phyloP scores from a whole-genome alignment of 2,329 filamentous ascomycete species.

The Alternaria sp. region DNA sequence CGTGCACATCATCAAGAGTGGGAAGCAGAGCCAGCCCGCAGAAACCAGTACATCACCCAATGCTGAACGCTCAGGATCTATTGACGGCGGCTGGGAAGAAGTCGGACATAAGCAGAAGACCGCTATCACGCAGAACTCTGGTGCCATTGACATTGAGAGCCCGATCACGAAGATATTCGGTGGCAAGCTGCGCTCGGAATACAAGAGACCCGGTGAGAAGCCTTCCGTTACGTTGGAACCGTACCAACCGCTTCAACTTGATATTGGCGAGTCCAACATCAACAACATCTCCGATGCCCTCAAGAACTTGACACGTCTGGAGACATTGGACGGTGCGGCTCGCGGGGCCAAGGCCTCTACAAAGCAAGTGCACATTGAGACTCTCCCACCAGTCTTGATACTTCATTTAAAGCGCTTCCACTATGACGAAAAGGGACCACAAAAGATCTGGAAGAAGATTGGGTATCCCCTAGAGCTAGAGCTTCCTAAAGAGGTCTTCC shows the following conservation, averaged over 20 bases:
- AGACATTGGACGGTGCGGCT: constrained; percentile 81
- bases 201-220: constrained; percentile 85
- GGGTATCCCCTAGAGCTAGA: constrained; percentile 95
- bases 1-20: constrained; percentile 73
- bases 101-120: constrained; percentile 92
- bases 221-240: constrained; percentile 91
- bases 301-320: constrained; percentile 81
- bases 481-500: constrained; percentile 88
- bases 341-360: constrained; percentile 81
- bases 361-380: constrained; percentile 95
- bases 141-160: constrained; percentile 73
- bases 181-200: constrained; percentile 86
- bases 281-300: constrained; percentile 92
- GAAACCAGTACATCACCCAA: constrained; percentile 52
- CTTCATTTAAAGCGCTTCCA: constrained; percentile 97
- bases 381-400: constrained; percentile 87
- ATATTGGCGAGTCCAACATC: constrained; percentile 87
- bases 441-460: constrained; percentile 99
- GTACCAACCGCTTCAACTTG: constrained; percentile 92
- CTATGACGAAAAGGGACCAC: constrained; percentile 87
- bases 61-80: constrained; percentile 56
- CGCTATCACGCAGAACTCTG: constrained; percentile 85
- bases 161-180: constrained; percentile 95
- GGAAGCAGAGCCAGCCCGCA: constrained; percentile 42
- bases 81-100: constrained; percentile 84